Percentiles rank a stretch among this genome's conserved stretches.
These are phyloP conservation scores for Pachyrhizus erosus DNA, from an alignment of 306 rosid genomes.

Conservation along the genomic window DNA sequence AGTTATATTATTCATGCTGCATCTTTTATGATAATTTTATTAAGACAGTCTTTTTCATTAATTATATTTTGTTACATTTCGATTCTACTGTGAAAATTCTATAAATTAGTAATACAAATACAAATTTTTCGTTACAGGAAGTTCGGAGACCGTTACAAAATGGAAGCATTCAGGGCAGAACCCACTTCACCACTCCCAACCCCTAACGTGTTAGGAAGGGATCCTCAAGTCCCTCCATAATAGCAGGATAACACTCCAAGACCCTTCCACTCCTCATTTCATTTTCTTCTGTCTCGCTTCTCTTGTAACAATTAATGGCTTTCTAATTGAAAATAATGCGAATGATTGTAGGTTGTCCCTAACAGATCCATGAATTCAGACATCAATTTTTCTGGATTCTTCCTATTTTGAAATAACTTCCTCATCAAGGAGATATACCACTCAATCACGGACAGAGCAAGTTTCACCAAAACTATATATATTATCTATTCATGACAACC, in stretches of 20 bases:
- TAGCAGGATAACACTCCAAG: conserved; percentile 2
- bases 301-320: not conserved
- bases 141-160: conserved; percentile 49
- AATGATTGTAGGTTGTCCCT: not conserved
- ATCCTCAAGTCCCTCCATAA: conserved; percentile 45
- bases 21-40: no score
- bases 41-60: no score
- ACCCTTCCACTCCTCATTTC: not conserved
- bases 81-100: no score
- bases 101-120: not conserved
- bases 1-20: no score
- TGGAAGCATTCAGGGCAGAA: conserved; percentile 53
- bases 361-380: not conserved
- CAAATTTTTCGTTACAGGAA: not conserved
- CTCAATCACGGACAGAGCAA: not conserved
- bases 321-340: not conserved
- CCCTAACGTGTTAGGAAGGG: conserved; percentile 40
- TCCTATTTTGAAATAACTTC: not conserved
- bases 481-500: not conserved
- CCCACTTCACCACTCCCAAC: conserved; percentile 47
- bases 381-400: not conserved
- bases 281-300: not conserved
- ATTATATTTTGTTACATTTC: no score
- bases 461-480: not conserved
- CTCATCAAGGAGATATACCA: not conserved